A percentile compares a stretch with the other conserved stretches of the same genome.
Conservation (phyloP, 2,329 filamentous ascomycete genomes). For the Diplocarpon mali region DNA sequence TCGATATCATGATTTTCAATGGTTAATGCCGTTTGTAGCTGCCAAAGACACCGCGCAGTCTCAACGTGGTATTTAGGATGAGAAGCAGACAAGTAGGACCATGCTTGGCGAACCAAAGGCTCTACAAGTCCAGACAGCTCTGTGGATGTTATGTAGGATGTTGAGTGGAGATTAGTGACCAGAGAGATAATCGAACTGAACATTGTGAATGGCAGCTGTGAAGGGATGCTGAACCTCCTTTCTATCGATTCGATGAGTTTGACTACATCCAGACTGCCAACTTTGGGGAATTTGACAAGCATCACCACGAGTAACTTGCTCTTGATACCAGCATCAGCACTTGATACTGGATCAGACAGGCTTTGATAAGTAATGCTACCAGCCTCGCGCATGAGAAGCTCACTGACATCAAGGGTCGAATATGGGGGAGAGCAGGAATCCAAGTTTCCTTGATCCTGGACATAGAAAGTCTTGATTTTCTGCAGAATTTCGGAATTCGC, state of each 20-base stretch:
- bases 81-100: conserved; percentile 70
- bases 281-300: conserved; percentile 39
- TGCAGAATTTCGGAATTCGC: conserved; percentile 44
- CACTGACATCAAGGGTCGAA: conserved; percentile 41
- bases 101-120: conserved; percentile 60
- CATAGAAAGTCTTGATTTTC: conserved; percentile 55
- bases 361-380: conserved; percentile 39
- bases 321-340: conserved; percentile 42
- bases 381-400: conserved; percentile 52
- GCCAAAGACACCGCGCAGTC: conserved; percentile 75
- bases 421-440: conserved; percentile 53
- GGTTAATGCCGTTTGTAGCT: conserved; percentile 64
- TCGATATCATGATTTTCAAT: conserved; percentile 63
- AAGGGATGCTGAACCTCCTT: conserved; percentile 32
- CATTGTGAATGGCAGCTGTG: conserved; percentile 37
- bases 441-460: conserved; percentile 57
- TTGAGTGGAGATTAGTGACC: conserved; percentile 42
- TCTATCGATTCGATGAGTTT: conserved; percentile 41
- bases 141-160: conserved; percentile 38
- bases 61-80: conserved; percentile 93
- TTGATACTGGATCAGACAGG: conserved; percentile 31
- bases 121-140: conserved; percentile 53
- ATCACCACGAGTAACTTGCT: conserved; percentile 48
- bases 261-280: conserved; percentile 36
- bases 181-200: conserved; percentile 51